Conservation (phyloP, 805 yeast genomes). For the Ogataea saltuana region DNA sequence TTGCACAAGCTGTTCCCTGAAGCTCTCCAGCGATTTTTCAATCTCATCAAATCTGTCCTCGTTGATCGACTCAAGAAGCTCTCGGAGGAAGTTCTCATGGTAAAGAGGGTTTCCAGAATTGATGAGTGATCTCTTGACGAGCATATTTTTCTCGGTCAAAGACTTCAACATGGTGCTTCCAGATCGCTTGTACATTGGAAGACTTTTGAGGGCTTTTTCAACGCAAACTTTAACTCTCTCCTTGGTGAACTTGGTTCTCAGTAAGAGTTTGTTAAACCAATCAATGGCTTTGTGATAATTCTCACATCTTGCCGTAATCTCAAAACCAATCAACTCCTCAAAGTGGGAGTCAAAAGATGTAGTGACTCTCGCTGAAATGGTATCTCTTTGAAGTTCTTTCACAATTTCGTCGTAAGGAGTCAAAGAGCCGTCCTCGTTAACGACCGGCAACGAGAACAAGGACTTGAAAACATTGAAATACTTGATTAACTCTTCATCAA, state of each 20-base stretch:
- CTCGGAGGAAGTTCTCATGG: conserved; percentile 58
- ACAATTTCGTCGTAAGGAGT: conserved; percentile 78
- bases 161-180: conserved; percentile 69
- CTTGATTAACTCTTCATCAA: conserved; percentile 56
- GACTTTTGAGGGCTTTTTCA: conserved; percentile 57
- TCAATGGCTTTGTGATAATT: conserved; percentile 70
- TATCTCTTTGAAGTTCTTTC: conserved; percentile 67
- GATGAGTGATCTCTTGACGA: conserved; percentile 61
- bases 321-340: conserved; percentile 65
- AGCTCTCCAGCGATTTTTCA: conserved; percentile 48
- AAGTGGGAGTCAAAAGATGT: conserved; percentile 60
- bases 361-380: conserved; percentile 58
- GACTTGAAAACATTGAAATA: conserved; percentile 66
- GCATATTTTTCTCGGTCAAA: conserved; percentile 43
- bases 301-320: conserved; percentile 56
- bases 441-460: conserved; percentile 72
- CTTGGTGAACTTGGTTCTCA: conserved; percentile 68
- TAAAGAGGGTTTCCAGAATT: conserved; percentile 65
- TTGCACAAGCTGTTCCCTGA: conserved; percentile 54
- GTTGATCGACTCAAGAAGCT: conserved; percentile 49
- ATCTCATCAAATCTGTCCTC: conserved; percentile 53
- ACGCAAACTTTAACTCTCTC: conserved; percentile 65
- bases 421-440: conserved; percentile 55
- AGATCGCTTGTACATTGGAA: conserved; percentile 64
- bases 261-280: conserved; percentile 72